Evolutionary conservation across 2,329 filamentous ascomycete genomes (phyloP), one percentile per base, ranked within the genome.

Genomic region (Calonectria naviculata): DNA sequence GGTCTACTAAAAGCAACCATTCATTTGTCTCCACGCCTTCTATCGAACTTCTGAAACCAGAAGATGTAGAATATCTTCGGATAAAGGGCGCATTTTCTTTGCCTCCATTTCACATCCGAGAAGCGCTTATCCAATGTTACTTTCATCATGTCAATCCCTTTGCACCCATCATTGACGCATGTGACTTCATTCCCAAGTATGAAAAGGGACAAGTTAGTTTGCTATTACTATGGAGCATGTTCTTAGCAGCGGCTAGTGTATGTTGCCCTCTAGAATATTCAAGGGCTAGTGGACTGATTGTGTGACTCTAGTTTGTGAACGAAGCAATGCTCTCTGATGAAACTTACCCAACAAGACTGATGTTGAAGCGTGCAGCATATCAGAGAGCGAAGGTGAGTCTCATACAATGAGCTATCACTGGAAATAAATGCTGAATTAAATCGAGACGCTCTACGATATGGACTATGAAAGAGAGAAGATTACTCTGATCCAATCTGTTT

Each of bases 401-500:
- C 8, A 15, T 29, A 19, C 9, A 46, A 38, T 2, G 2, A 15
- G 19, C 19, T 1, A n/a, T 17, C 4, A 15, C 36, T n/a, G 10
- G 8, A 10, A n/a, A 10, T 6, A 19, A 9, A 42, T 1, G 13
- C 46, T 54, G 5, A 60, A 15, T 10, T 1, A 3, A 9, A 9
- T 12, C 7, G 82, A 80, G 76, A 66, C 69, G 7, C 63, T 79
- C 0, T 81, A 79, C n/a, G 75, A 83, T 62, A 75, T 81, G 10
- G 80, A 81, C 29, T 80, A 81, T 3, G 82, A 85, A 52, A 79
- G 76, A 2, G 81, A 85, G 41, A 84, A 86, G 61, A 78, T 83
- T 12, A 76, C 73, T 21, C 78, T 86, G 3, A 81, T 87, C 19
- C 85, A 86, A 73, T 80, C 85, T 0, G 80, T 83, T 9, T 78